Evolutionary conservation across 2,329 filamentous ascomycete genomes (phyloP), one percentile per base, ranked within the genome.

Genomic region (Fusarium tjaetaba): DNA sequence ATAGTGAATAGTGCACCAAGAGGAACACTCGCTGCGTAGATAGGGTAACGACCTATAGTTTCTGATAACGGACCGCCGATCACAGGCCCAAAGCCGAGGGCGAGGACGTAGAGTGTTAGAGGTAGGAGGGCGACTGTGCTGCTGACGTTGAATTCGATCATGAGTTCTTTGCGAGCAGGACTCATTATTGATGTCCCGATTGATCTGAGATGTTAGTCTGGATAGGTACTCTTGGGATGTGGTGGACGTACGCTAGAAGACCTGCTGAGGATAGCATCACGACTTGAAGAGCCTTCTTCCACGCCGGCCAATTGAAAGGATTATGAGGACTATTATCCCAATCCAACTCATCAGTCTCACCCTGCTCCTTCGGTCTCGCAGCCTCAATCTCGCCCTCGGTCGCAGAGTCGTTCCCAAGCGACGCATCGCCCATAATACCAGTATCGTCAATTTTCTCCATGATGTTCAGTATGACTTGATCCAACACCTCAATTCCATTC

Each of bases 11-110:
- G 75, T 5, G 85, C 84, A 7, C 87, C 88, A 0, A 88, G 73
- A 0, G 85, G 84, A 4, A 86, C 78, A 1, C 84, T 83, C 4
- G 82, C 73, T 3, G 86, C 62, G 77, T 89, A 91, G 32, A 91
- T 84, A 5, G 85, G 80, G 28, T 85, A 83, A 3, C 91, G 83
- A 5, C 91, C 90, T 39, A 88, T 80, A 0, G 84, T 86, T 76
- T 92, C 91, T 55, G 87, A 90, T 1, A 91, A 75, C 0, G 90
- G 90, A 0, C 89, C 89, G 15, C 87, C 88, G 20, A 90, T 70
- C 56, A 91, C 81, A 11, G 91, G 90, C 0, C 90, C 90, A 22
- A 91, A 82, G 7, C 83, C 88, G 1, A 92, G 84, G 1, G 89
- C 90, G 15, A 91, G 80, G 11, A 90, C 86, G 78, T 90, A 93